Evolutionary conservation across 768 basidiomycete genomes (phyloP), one percentile per base, ranked within the genome.

Genomic region (Amanita rubescens): DNA sequence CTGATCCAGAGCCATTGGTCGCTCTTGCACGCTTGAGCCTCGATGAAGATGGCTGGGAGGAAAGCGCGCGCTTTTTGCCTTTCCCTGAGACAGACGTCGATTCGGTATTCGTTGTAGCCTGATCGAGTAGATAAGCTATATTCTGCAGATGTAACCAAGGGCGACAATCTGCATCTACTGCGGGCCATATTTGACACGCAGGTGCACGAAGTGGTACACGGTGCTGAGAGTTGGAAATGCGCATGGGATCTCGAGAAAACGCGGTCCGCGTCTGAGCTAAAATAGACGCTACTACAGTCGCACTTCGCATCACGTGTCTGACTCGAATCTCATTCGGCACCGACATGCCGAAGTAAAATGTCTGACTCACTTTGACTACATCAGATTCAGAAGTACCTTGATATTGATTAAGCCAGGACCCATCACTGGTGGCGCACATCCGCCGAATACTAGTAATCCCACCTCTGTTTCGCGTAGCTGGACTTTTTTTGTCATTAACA

Each of bases 61-160:
- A 46, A n/a, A 53, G 30, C 6, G 52, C 52, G 33, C 52, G 52
- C 34, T 53, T 53, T 20, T 46, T 52, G 25, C 51, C 51, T 17
- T 46, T 46, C 22, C 33, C 42, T 34, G 41, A 35, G 19, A 43
- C 19, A 25, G 39, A 12, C 14, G 52, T 9, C 33, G 10, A 34
- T 34, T 45, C 51, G n/a, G n/a, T n/a, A 22, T 37, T 24, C 32
- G 15, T 12, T 5, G 19, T 20, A 34, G 34, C 32, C 25, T 35
- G 27, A 20, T 38, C 34, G 15, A 53, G 43, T 19, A 53, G 44
- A 22, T 12, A 20, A 14, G 34, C 52, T 44, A 53, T n/a, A 38
- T 53, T 53, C 24, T 46, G 52, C 30, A 53, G 15, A 37, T 53
- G 43, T 11, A 53, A 15, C 52, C 52, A 53, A 25, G 44, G 43